Conservation (phyloP, 176 grass and related monocot genomes). For the Pharus latifolius region DNA sequence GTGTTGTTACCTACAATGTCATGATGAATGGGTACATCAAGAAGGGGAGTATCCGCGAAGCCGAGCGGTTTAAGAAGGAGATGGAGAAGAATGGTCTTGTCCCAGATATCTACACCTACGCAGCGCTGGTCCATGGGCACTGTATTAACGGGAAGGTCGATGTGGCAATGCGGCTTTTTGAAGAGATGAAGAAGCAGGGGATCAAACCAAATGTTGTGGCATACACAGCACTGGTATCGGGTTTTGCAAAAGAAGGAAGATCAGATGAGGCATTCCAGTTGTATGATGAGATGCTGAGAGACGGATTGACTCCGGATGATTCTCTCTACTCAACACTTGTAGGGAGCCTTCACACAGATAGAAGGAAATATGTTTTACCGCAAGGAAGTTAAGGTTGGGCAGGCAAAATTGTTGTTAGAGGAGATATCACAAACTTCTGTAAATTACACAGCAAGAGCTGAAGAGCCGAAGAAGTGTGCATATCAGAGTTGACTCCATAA, state of each 20-base stretch:
- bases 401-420: background rate
- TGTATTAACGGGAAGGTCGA: conserved; percentile 64
- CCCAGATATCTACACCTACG: conserved; percentile 67
- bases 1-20: conserved; percentile 61
- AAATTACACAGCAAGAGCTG: background rate
- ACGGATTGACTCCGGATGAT: conserved; percentile 65
- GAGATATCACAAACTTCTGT: background rate
- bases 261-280: conserved; percentile 71
- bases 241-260: conserved; percentile 65
- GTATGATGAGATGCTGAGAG: conserved; percentile 64
- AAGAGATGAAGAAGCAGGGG: conserved; percentile 62
- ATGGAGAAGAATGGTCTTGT: conserved; percentile 89
- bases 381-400: background rate
- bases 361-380: background rate
- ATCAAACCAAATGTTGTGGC: conserved; percentile 49
- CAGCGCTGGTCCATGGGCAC: conserved; percentile 65
- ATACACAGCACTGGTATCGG: conserved; percentile 72
- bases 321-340: conserved; percentile 62
- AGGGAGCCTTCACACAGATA: conserved; percentile 52
- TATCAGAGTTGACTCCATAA: background rate
- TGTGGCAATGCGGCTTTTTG: conserved; percentile 56
- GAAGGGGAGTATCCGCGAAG: conserved; percentile 63
- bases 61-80: conserved; percentile 65
- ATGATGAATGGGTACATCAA: conserved; percentile 82
- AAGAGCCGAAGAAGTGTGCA: background rate